Conservation (phyloP, 169 alveolate genomes). For the Eimeria tenella region DNA sequence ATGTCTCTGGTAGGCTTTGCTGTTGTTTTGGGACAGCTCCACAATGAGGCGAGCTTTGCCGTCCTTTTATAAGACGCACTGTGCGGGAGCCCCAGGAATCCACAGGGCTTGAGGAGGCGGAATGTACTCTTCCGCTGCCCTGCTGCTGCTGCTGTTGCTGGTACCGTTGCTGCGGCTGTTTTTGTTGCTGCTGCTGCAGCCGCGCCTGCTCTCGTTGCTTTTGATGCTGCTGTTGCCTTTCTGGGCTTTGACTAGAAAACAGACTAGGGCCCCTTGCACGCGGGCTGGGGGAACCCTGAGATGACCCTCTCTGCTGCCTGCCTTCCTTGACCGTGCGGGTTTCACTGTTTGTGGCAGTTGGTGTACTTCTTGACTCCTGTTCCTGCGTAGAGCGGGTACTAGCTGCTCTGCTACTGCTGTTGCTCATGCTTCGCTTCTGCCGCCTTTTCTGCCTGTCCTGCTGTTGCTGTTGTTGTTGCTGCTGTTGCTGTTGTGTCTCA, state of each 20-base stretch:
- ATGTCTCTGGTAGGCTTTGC: background rate
- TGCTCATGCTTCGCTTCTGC: background rate
- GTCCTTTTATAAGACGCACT: background rate
- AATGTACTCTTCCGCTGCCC: background rate
- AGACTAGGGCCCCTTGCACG: background rate
- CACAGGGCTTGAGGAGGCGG: background rate
- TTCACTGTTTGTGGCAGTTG: background rate
- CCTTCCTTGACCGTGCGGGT: background rate
- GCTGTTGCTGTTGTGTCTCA: constrained; percentile 17
- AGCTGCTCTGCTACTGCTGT: constrained; percentile 13
- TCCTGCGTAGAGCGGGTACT: background rate
- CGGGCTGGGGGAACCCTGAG: background rate
- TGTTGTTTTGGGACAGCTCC: background rate
- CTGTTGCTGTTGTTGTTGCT: constrained; percentile 18
- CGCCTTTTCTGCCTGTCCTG: background rate
- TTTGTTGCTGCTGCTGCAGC: background rate
- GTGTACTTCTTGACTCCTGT: background rate
- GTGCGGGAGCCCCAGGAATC: background rate
- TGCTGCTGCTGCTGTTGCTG: constrained; percentile 25
- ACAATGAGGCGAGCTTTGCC: background rate
- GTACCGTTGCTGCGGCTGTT: background rate
- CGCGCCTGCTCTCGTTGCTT: background rate
- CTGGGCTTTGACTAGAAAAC: background rate
- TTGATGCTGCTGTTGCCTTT: constrained; percentile 3
- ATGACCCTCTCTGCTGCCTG: background rate